phyloP scores from a whole-genome alignment of 176 grass and related monocot species.

The Paspalum vaginatum region DNA sequence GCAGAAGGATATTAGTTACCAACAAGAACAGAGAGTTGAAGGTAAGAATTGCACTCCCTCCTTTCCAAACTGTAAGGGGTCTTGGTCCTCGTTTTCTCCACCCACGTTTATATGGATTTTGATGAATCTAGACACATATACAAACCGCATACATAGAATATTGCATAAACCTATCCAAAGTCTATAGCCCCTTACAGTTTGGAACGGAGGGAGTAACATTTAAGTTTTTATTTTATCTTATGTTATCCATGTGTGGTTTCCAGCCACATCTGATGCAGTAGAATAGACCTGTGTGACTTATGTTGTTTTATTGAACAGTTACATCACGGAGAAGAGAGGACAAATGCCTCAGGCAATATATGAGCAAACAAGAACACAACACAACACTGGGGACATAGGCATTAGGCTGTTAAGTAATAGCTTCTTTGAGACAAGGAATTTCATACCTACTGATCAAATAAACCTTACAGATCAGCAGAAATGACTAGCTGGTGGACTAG shows the following conservation, averaged over 20 bases:
- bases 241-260: not conserved
- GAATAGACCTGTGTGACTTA: not conserved
- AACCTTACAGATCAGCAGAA: not conserved
- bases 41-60: not conserved
- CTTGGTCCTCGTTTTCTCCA: too few relatives aligned
- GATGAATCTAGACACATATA: too few relatives aligned
- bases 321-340: not conserved
- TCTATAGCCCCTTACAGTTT: too few relatives aligned
- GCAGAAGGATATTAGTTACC: not conserved
- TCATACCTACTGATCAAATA: not conserved
- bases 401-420: not conserved
- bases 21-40: slow-evolving; percentile 6
- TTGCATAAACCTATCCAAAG: too few relatives aligned
- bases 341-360: not conserved
- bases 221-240: not conserved
- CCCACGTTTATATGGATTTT: too few relatives aligned
- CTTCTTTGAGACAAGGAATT: slow-evolving; percentile 3
- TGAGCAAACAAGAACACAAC: slow-evolving; percentile 1
- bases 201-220: not conserved
- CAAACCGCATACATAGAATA: too few relatives aligned
- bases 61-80: too few relatives aligned
- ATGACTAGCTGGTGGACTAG: not conserved
- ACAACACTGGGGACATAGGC: not conserved
- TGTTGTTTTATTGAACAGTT: not conserved
- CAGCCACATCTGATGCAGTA: not conserved